phyloP scores from a whole-genome alignment of 257 asterid species.

The Solanum clarkiae region DNA sequence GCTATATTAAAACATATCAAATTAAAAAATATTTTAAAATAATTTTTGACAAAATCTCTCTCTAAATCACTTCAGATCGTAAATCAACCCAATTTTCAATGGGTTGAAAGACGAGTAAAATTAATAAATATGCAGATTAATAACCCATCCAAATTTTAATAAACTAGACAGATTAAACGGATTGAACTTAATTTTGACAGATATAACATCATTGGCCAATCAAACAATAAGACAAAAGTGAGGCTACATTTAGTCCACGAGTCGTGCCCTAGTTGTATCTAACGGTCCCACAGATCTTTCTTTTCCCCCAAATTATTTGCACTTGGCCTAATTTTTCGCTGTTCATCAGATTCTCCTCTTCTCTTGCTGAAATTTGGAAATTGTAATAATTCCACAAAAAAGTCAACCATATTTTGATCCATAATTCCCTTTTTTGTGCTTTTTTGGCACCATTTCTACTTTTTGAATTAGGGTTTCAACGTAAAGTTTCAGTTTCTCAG shows the following conservation, averaged over 20 bases:
- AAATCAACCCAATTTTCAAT: no score
- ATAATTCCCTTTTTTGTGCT: not conserved
- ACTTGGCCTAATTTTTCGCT: not conserved
- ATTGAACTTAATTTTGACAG: no score
- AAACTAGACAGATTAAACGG: no score
- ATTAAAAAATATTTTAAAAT: no score
- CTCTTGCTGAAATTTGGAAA: not conserved
- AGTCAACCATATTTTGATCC: not conserved
- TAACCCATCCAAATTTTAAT: no score
- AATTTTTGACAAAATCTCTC: no score
- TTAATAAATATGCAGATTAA: no score
- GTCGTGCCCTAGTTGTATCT: not conserved
- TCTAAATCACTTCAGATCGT: no score
- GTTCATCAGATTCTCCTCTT: not conserved
- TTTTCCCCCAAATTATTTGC: not conserved
- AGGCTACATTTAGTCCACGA: not conserved
- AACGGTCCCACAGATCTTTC: not conserved
- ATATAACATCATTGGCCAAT: not conserved
- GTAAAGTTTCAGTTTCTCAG: not conserved
- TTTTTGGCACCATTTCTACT: not conserved
- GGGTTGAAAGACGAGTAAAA: no score
- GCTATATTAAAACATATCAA: no score
- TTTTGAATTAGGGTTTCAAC: not conserved
- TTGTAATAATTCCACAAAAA: not conserved
- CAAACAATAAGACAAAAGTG: not conserved